Evolutionary conservation across 2,329 filamentous ascomycete genomes (phyloP).

Genomic region (Colletotrichum gloeosporioides): DNA sequence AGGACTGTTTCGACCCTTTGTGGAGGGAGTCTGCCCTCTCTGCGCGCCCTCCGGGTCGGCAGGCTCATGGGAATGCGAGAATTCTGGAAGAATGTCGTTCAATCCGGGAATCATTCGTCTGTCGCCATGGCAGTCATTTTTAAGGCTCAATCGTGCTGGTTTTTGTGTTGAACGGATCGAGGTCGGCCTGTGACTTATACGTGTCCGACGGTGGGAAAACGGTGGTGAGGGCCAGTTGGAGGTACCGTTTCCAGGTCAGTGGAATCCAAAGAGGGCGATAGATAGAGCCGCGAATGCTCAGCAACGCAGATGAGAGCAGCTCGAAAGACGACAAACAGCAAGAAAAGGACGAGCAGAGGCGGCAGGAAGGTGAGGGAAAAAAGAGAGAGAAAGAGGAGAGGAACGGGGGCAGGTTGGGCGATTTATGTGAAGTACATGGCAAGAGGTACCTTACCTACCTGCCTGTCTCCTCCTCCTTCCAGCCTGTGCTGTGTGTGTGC

Average conservation of each 20-base stretch:
- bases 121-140: not conserved
- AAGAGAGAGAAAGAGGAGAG: slow-evolving; percentile 3
- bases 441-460: slow-evolving; percentile 7
- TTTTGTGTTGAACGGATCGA: not conserved
- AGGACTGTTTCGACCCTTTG: slow-evolving; percentile 9
- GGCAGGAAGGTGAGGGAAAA: slow-evolving; percentile 12
- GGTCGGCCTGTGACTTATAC: slow-evolving; percentile 3
- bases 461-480: not conserved
- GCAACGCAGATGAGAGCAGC: not conserved
- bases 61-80: not conserved
- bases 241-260: not conserved
- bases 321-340: not conserved
- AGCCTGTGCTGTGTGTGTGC: not conserved
- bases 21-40: slow-evolving; percentile 2
- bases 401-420: slow-evolving; percentile 16
- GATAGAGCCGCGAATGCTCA: not conserved
- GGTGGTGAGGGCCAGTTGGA: not conserved
- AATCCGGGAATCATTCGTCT: not conserved
- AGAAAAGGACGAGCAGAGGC: slow-evolving; percentile 5
- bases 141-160: not conserved
- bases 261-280: not conserved
- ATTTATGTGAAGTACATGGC: slow-evolving; percentile 21
- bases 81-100: not conserved
- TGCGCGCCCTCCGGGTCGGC: not conserved
- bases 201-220: not conserved